Base-by-base conservation (phyloP, 129 eudicot genomes). In the Ambrosia artemisiifolia region DNA sequence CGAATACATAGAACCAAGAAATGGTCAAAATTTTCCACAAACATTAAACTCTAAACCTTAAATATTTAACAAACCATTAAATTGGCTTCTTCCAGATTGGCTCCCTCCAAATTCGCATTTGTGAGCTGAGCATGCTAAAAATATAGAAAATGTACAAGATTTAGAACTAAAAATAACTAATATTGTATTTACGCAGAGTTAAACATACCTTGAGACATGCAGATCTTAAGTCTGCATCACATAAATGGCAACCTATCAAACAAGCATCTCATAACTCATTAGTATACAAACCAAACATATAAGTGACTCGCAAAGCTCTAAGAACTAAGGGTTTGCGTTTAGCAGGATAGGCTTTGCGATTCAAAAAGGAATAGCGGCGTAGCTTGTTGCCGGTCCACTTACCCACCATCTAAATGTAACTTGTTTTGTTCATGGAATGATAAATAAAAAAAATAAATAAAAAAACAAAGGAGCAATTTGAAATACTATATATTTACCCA, bases 51-150 rank as follows among this genome's bases (percentile, higher is more conserved):
- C 10, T 38, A 2, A 38, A 38, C 43, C 32, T 57, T 48, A 19
- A 20, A 50, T 24, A 70, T 59, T 1, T 55, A 50, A 3, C 30
- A 63, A 78, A 91, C 97, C 92, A 83, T 88, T 70, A 91, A 60
- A 76, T 88, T 91, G 72, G 97, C 97, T 61, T 95, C 96, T 88
- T 91, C 97, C 68, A 91, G 85, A 86, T 91, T 91, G 64, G 96
- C 97, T 71, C 97, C 97, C 76, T 91, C 96, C 81, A 91, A 73
- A 83, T 91, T 91, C 74, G 96, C 96, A 83, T 91, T 86, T 38
- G 96, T 88, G 61, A 91, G 96, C 80, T 91, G 91, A 56, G 97
- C 97, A 17, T 81, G 75, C 92, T 91, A 85, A 71, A 78, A 72
- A 60, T 28, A 59, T 33, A 33, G 11, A 66, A 47, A 38, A 5